phyloP scores from a whole-genome alignment of 2,329 filamentous ascomycete genomes.

The Diaporthe ilicicola region DNA sequence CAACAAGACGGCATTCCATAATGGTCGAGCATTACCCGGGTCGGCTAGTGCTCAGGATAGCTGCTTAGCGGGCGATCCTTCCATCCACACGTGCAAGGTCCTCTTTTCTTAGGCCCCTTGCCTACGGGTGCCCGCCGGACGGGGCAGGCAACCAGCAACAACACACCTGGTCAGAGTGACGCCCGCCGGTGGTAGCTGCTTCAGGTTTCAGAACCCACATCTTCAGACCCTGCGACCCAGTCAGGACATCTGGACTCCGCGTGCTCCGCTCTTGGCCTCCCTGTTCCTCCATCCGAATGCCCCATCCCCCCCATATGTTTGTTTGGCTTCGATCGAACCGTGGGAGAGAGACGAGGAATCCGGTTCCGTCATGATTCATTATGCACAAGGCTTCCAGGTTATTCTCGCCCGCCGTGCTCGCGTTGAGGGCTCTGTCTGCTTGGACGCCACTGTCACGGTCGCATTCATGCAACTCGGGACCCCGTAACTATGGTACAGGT shows the following conservation, averaged over 20 bases:
- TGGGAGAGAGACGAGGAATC: constrained; percentile 3
- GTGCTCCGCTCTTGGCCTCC: background rate
- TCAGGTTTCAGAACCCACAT: constrained; percentile 10
- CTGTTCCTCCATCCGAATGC: no score
- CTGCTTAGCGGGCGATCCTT: constrained; percentile 18
- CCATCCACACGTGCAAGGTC: constrained; percentile 16
- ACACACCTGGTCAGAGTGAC: background rate
- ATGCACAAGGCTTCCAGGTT: constrained; percentile 13
- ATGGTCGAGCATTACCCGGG: constrained; percentile 2
- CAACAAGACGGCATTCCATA: constrained; percentile 7
- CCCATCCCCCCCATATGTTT: no score
- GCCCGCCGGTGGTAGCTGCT: background rate
- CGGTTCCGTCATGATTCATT: constrained; percentile 19
- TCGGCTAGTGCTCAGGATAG: constrained; percentile 23
- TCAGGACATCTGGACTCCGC: background rate
- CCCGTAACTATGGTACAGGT: background rate
- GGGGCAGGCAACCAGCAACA: constrained; percentile 14
- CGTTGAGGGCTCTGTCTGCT: background rate
- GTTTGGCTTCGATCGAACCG: constrained; percentile 1
- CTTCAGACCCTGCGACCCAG: background rate
- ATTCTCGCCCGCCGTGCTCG: background rate
- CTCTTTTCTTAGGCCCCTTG: background rate
- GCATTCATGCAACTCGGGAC: constrained; percentile 14
- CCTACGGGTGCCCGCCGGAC: background rate
- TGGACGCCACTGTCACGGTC: constrained; percentile 18